Percentiles rank a stretch among this genome's conserved stretches.
Conservation (phyloP, 345 rosid genomes). For the Odontarrhena argentea region DNA sequence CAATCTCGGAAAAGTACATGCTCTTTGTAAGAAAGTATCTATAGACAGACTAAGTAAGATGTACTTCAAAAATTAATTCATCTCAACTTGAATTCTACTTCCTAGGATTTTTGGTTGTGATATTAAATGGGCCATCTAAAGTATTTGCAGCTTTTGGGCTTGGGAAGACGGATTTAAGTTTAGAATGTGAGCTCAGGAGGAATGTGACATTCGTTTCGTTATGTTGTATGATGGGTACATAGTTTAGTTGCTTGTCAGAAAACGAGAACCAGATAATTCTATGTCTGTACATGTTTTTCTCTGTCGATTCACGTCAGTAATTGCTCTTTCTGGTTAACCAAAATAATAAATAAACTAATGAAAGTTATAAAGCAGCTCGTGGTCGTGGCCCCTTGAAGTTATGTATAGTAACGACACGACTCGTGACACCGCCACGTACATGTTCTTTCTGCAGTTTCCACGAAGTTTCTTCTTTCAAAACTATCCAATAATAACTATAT, state of each 20-base stretch:
- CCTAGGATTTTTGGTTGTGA: no score
- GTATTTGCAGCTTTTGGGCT: conserved; percentile 24
- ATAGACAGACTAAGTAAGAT: no score
- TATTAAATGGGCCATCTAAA: neutral
- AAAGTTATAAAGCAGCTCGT: conserved; percentile 18
- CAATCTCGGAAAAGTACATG: no score
- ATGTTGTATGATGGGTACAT: neutral
- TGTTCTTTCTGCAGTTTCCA: conserved; percentile 27
- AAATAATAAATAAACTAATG: neutral
- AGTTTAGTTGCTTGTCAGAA: neutral
- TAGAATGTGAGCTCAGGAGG: neutral
- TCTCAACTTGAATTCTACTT: no score
- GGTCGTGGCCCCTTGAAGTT: conserved; percentile 21
- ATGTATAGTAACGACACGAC: conserved; percentile 23
- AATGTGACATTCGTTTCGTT: neutral
- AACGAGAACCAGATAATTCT: neutral
- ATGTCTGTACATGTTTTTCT: no score
- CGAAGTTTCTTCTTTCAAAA: conserved; percentile 31
- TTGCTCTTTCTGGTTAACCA: neutral
- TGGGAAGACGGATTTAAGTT: neutral
- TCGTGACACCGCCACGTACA: conserved; percentile 38
- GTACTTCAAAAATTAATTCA: no score
- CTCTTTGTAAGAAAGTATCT: no score
- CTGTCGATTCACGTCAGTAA: no score
- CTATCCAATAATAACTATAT: conserved; percentile 22